Conservation (phyloP, 495 filamentous ascomycete species). For the Penicillium tannophilum region DNA sequence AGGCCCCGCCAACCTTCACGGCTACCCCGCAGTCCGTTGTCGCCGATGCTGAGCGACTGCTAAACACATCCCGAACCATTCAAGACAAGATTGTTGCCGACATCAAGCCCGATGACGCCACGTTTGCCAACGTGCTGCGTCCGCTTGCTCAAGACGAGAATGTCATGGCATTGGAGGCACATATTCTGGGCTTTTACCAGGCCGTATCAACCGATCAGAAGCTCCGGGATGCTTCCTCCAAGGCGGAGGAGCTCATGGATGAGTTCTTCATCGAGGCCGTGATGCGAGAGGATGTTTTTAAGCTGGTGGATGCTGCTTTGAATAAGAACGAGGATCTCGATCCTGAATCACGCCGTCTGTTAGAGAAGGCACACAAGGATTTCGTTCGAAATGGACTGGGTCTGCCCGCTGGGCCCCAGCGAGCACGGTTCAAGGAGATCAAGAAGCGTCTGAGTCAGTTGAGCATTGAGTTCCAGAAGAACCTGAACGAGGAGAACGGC, state of each 20-base stretch:
- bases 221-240: conserved; percentile 70
- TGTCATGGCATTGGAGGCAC: conserved; percentile 54
- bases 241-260: conserved; percentile 67
- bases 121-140: conserved; percentile 65
- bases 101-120: conserved; percentile 64
- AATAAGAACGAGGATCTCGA: conserved; percentile 62
- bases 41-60: conserved; percentile 73
- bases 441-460: conserved; percentile 69
- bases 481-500: conserved; percentile 68
- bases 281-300: conserved; percentile 71
- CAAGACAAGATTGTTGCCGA: conserved; percentile 75
- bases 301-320: conserved; percentile 61
- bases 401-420: conserved; percentile 60
- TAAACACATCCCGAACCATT: conserved; percentile 65
- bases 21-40: conserved; percentile 77
- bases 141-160: conserved; percentile 73
- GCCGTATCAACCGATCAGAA: conserved; percentile 69
- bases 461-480: conserved; percentile 68
- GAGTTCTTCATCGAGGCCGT: conserved; percentile 65
- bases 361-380: conserved; percentile 70
- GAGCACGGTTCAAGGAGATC: conserved; percentile 72
- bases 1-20: conserved; percentile 82
- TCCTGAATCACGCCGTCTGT: conserved; percentile 60
- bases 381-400: conserved; percentile 66
- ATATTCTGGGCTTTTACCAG: conserved; percentile 77